These are phyloP conservation scores for Starmera dryadoides DNA, from an alignment of 805 yeast species.

Conservation along the genomic window DNA sequence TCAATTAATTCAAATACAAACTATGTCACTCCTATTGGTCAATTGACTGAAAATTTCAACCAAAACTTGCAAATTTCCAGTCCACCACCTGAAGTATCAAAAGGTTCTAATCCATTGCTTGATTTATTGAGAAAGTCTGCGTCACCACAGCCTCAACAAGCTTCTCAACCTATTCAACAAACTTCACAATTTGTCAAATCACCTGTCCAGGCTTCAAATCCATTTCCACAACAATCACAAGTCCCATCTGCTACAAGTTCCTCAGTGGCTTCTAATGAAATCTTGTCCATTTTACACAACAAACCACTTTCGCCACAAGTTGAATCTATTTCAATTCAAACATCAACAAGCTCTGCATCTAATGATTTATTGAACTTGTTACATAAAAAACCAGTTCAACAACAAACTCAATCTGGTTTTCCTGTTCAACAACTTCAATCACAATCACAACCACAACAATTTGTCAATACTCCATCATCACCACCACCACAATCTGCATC, in stretches of 20 bases:
- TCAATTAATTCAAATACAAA: background rate
- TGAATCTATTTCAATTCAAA: background rate
- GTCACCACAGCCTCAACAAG: too few relatives aligned
- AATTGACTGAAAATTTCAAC: conserved; percentile 1
- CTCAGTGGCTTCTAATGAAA: conserved; percentile 1
- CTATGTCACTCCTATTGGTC: conserved; percentile 1
- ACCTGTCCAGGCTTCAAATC: too few relatives aligned
- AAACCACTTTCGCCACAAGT: conserved; percentile 1
- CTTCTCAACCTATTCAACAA: background rate
- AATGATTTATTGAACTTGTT: conserved; percentile 1
- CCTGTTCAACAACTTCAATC: too few relatives aligned
- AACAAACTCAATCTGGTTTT: background rate
- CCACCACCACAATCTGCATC: conserved; percentile 2
- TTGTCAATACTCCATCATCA: conserved; percentile 2
- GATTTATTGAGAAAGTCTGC: conserved; percentile 3
- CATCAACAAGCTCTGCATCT: conserved; percentile 1
- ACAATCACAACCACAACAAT: background rate
- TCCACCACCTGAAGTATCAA: background rate
- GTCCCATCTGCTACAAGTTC: background rate
- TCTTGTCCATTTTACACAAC: conserved; percentile 7
- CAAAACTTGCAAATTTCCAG: background rate
- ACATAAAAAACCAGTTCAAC: background rate
- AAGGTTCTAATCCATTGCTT: conserved; percentile 1
- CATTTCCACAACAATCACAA: background rate
- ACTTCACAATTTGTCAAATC: too few relatives aligned